phyloP scores from a whole-genome alignment of 2,329 filamentous ascomycete genomes.

The Fusarium sulawesiense region DNA sequence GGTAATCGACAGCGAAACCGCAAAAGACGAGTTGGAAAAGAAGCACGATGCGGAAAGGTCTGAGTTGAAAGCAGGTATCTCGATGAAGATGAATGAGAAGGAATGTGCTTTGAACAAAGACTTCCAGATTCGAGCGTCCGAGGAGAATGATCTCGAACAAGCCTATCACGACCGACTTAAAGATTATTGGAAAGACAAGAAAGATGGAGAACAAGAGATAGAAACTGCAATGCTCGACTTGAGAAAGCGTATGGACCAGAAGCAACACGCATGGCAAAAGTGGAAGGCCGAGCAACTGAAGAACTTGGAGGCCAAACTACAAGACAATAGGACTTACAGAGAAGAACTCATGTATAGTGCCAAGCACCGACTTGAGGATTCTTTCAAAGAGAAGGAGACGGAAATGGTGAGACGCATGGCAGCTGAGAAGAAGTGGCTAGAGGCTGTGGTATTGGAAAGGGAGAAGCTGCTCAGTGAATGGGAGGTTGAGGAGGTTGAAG shows the following conservation, averaged over 20 bases:
- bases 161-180: constrained; percentile 56
- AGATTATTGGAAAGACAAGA: constrained; percentile 53
- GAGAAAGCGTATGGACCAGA: constrained; percentile 55
- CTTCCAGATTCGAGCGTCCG: constrained; percentile 53
- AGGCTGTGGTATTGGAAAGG: constrained; percentile 58
- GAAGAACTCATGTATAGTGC: constrained; percentile 58
- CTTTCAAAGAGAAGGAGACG: constrained; percentile 46
- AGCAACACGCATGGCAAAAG: constrained; percentile 55
- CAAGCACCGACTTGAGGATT: constrained; percentile 48
- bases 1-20: constrained; percentile 35
- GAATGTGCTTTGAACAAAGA: constrained; percentile 55
- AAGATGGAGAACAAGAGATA: constrained; percentile 48
- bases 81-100: constrained; percentile 48
- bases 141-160: constrained; percentile 58
- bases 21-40: constrained; percentile 48
- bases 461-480: constrained; percentile 55
- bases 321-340: constrained; percentile 55
- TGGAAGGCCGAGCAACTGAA: constrained; percentile 56
- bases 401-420: constrained; percentile 50
- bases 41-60: constrained; percentile 51
- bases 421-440: constrained; percentile 62
- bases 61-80: constrained; percentile 43
- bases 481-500: constrained; percentile 58
- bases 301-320: constrained; percentile 50
- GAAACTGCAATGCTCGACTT: constrained; percentile 51